Evolutionary conservation across 306 rosid species (phyloP).

Genomic region (Myrica gale): DNA sequence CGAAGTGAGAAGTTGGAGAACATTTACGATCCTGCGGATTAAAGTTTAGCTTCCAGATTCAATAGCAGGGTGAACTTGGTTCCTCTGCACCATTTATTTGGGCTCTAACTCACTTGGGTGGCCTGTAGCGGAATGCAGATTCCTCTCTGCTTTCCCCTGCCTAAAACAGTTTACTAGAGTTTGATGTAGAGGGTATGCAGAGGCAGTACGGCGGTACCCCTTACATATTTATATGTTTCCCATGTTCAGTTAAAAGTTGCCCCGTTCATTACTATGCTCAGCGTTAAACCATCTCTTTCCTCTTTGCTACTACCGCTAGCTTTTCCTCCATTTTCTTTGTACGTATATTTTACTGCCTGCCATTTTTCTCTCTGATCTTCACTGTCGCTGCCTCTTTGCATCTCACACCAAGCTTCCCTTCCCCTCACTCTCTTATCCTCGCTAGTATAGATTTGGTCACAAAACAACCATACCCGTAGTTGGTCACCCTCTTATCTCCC

Average conservation of each 20-base stretch:
- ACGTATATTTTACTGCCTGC: conserved; percentile 17
- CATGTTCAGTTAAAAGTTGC: conserved; percentile 24
- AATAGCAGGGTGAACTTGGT: conserved; percentile 12
- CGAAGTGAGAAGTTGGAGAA: no score
- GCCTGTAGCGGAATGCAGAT: conserved; percentile 43
- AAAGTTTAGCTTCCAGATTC: no score
- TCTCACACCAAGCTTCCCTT: neutral
- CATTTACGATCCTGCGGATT: no score
- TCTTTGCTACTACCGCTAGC: conserved; percentile 11
- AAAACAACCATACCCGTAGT: conserved; percentile 46
- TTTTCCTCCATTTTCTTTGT: conserved; percentile 24
- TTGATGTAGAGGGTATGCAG: conserved; percentile 27
- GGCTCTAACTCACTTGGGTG: conserved; percentile 49
- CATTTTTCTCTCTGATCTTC: conserved; percentile 16
- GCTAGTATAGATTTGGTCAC: conserved; percentile 49
- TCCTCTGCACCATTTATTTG: conserved; percentile 29
- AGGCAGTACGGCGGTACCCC: conserved; percentile 19
- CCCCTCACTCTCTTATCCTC: neutral
- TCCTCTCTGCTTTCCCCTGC: conserved; percentile 28
- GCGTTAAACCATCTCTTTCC: conserved; percentile 27
- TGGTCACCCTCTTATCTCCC: conserved; percentile 53
- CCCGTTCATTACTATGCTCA: conserved; percentile 27
- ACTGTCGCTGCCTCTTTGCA: neutral
- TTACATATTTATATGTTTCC: conserved; percentile 25
- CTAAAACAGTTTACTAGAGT: conserved; percentile 21